A percentile compares a stretch with the other conserved stretches of the same genome.
These are phyloP conservation scores for Myochromella boudieri DNA, from an alignment of 768 basidiomycete species.

Conservation along the genomic window DNA sequence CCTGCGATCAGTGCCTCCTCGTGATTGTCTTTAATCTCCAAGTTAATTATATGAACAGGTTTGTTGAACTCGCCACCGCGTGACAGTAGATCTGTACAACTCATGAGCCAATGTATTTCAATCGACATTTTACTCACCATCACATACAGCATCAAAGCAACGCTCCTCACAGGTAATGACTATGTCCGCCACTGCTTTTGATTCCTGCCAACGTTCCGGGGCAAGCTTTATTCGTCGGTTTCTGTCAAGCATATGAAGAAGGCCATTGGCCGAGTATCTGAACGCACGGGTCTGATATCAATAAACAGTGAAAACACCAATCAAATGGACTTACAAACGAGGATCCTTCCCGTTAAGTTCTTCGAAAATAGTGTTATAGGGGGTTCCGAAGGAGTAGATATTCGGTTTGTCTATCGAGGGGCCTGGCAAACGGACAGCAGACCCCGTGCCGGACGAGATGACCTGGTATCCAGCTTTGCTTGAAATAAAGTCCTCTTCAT, in stretches of 20 bases:
- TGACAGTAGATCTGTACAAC: slow-evolving; percentile 69
- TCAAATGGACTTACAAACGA: slow-evolving; percentile 60
- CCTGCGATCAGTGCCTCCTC: slow-evolving; percentile 98
- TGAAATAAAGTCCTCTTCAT: slow-evolving; percentile 18
- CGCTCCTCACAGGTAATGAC: slow-evolving; percentile 99
- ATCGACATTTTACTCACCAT: slow-evolving; percentile 57
- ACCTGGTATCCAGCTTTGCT: slow-evolving; percentile 93
- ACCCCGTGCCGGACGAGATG: slow-evolving; percentile 94
- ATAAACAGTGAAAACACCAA: slow-evolving; percentile 6
- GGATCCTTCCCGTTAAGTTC: slow-evolving; percentile 84
- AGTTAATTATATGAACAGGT: slow-evolving; percentile 94
- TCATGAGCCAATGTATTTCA: background rate
- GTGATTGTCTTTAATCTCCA: slow-evolving; percentile 99
- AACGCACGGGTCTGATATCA: background rate
- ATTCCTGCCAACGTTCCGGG: slow-evolving; percentile 98
- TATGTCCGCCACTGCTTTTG: slow-evolving; percentile 83
- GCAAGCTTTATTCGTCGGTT: slow-evolving; percentile 90
- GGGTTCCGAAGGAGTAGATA: slow-evolving; percentile 95
- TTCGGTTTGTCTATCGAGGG: slow-evolving; percentile 97
- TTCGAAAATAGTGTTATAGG: slow-evolving; percentile 93
- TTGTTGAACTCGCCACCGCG: slow-evolving; percentile 92
- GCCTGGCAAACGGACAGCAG: slow-evolving; percentile 93
- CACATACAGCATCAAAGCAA: slow-evolving; percentile 97
- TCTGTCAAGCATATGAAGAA: slow-evolving; percentile 94
- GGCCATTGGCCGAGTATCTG: slow-evolving; percentile 92